Evolutionary conservation across 495 filamentous ascomycete species (phyloP).

Genomic region (Aspergillus hancockii): DNA sequence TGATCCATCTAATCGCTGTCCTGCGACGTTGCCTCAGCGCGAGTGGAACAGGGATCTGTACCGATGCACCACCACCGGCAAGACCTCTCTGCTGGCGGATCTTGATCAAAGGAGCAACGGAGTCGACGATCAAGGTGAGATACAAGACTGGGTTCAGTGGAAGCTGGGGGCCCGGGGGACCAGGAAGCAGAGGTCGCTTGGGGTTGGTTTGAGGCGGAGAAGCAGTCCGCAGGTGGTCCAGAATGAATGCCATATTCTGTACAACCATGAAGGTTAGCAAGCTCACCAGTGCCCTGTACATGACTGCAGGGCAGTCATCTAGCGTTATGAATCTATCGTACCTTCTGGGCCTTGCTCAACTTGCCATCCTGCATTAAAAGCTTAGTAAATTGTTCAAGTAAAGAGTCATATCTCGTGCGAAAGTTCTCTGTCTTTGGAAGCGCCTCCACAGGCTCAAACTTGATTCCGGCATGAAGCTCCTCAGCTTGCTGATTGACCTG

Average conservation of each 20-base stretch:
- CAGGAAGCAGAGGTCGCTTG: slow-evolving; percentile 66
- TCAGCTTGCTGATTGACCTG: slow-evolving; percentile 34
- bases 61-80: slow-evolving; percentile 79
- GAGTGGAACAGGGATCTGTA: slow-evolving; percentile 82
- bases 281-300: neutral
- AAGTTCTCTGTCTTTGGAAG: slow-evolving; percentile 61
- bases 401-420: slow-evolving; percentile 75
- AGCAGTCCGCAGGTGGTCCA: slow-evolving; percentile 83
- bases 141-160: slow-evolving; percentile 77
- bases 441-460: slow-evolving; percentile 71
- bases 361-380: slow-evolving; percentile 90
- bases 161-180: slow-evolving; percentile 71
- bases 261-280: neutral
- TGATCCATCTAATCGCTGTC: slow-evolving; percentile 81
- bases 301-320: no score
- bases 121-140: slow-evolving; percentile 89
- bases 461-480: slow-evolving; percentile 56
- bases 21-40: slow-evolving; percentile 71
- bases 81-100: slow-evolving; percentile 73
- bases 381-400: slow-evolving; percentile 84
- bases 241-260: slow-evolving; percentile 82
- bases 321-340: slow-evolving; percentile 36
- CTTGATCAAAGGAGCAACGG: slow-evolving; percentile 84
- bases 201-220: slow-evolving; percentile 72
- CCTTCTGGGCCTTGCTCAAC: slow-evolving; percentile 76